Percentiles rank a stretch among this genome's conserved stretches.
Evolutionary conservation across 2,329 filamentous ascomycete species (phyloP).

Genomic region (Alternaria postmessia): DNA sequence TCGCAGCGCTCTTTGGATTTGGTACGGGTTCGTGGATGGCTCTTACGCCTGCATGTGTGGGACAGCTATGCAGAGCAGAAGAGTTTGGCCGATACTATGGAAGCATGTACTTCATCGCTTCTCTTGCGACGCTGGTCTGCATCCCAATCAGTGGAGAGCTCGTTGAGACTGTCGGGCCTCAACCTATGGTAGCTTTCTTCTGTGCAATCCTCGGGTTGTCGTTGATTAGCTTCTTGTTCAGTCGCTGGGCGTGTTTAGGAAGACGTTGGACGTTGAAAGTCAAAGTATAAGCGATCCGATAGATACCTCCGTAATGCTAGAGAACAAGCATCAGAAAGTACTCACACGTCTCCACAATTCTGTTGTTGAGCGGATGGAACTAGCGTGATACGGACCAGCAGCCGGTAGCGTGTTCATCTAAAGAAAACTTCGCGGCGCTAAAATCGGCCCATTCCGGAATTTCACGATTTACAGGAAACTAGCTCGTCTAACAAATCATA

Average conservation of each 20-base stretch:
- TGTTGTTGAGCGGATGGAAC: background rate
- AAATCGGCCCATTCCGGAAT: background rate
- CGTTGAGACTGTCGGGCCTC: slow-evolving; percentile 43
- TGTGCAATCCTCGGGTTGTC: slow-evolving; percentile 44
- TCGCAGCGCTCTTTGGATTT: slow-evolving; percentile 57
- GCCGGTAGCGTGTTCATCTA: background rate
- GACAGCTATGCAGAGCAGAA: slow-evolving; percentile 57
- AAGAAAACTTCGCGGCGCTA: background rate
- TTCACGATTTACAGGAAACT: background rate
- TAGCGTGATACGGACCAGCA: background rate
- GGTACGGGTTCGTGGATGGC: slow-evolving; percentile 57
- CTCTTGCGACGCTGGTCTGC: slow-evolving; percentile 46
- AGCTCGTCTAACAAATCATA: background rate
- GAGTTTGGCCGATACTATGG: slow-evolving; percentile 62
- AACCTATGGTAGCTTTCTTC: slow-evolving; percentile 47
- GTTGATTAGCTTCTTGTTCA: slow-evolving; percentile 41
- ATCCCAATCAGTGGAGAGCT: slow-evolving; percentile 49
- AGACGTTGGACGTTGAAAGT: slow-evolving; percentile 41
- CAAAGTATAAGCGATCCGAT: slow-evolving; percentile 21
- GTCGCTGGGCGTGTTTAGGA: slow-evolving; percentile 48
- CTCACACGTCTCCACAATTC: background rate
- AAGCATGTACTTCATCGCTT: slow-evolving; percentile 53
- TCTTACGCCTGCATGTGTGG: slow-evolving; percentile 57
- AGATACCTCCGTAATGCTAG: background rate
- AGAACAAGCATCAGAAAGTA: background rate